Evolutionary conservation across 2,329 filamentous ascomycete genomes (phyloP).

Genomic region (Ophiostoma pallidulum): DNA sequence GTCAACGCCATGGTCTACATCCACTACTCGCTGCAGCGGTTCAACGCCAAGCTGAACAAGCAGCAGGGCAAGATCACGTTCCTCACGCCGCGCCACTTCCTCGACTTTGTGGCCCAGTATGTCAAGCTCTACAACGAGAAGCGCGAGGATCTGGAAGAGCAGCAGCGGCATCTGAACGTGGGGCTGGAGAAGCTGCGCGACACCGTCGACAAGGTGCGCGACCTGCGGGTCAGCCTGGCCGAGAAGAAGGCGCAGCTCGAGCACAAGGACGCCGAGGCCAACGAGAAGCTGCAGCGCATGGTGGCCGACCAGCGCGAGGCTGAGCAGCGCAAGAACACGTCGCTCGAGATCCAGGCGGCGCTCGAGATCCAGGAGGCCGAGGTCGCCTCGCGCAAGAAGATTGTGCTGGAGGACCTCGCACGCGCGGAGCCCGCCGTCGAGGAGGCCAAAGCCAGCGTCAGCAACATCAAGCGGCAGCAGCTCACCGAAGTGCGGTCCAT

Average conservation of each 20-base stretch:
- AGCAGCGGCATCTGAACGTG: constrained; percentile 95
- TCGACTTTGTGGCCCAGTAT: constrained; percentile 97
- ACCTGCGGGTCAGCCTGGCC: constrained; percentile 80
- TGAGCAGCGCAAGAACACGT: constrained; percentile 80
- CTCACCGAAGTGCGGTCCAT: constrained; percentile 96
- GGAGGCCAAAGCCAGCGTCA: constrained; percentile 91
- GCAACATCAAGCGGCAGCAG: constrained; percentile 96
- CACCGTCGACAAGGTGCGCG: constrained; percentile 93
- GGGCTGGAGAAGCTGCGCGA: constrained; percentile 95
- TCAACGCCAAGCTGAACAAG: constrained; percentile 79
- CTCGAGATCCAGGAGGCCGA: constrained; percentile 84
- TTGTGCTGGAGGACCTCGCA: constrained; percentile 80
- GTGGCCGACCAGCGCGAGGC: constrained; percentile 91
- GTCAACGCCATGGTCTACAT: constrained; percentile 99
- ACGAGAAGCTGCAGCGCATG: constrained; percentile 96
- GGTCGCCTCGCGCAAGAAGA: constrained; percentile 70
- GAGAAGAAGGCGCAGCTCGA: constrained; percentile 92
- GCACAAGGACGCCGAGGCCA: constrained; percentile 88
- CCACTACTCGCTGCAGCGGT: constrained; percentile 84
- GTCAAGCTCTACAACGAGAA: constrained; percentile 97
- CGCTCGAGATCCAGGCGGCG: constrained; percentile 77
- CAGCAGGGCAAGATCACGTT: constrained; percentile 91
- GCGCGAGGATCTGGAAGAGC: constrained; percentile 94
- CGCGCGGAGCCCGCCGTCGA: constrained; percentile 86
- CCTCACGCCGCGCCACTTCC: constrained; percentile 90